Conservation (phyloP, 331 rosid species). For the Pyracantha coccinea region DNA sequence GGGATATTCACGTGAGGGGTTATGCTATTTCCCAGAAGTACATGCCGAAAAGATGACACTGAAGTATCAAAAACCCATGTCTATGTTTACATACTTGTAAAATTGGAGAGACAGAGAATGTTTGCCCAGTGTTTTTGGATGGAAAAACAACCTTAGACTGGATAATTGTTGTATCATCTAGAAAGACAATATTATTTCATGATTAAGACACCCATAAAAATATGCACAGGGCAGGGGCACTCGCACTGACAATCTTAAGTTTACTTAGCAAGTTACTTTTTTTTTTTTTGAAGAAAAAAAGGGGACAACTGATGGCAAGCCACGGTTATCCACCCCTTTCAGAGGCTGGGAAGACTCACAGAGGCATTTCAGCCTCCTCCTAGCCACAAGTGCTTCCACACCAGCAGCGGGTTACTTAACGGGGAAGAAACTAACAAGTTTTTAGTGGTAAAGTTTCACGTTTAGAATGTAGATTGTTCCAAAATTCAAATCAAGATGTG, state of each 20-base stretch:
- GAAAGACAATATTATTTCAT: not conserved
- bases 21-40: not conserved
- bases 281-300: too few species aligned
- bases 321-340: too few species aligned
- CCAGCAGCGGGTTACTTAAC: not conserved
- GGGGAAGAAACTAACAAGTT: not conserved
- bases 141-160: not conserved
- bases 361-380: too few species aligned
- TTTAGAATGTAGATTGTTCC: not conserved
- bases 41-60: not conserved
- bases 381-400: not conserved
- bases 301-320: too few species aligned
- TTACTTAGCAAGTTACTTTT: too few species aligned
- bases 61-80: not conserved
- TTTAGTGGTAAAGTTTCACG: not conserved
- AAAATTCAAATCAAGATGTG: not conserved
- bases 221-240: too few species aligned
- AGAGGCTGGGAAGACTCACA: too few species aligned
- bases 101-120: too few species aligned
- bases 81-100: too few species aligned
- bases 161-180: not conserved
- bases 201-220: not conserved
- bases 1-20: constrained; percentile 3
- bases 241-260: not conserved
- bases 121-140: not conserved